These are phyloP conservation scores for Sugiyamaella pinicola DNA, from an alignment of 1,139 yeast genomes.

Conservation along the genomic window DNA sequence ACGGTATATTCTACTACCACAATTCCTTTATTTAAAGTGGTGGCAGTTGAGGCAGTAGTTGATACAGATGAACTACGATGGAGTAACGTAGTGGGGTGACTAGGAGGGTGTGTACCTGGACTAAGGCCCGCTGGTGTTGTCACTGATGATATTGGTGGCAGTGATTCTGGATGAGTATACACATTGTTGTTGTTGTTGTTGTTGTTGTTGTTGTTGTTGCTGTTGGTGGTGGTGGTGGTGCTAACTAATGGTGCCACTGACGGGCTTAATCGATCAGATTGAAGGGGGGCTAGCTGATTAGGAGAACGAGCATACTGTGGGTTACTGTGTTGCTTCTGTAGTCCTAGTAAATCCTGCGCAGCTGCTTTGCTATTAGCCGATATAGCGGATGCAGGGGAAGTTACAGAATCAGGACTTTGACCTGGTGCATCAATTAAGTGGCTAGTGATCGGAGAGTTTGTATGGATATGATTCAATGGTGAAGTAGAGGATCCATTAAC, in stretches of 20 bases:
- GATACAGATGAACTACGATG: constrained; percentile 15
- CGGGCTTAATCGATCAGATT: constrained; percentile 4
- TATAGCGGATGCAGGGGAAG: constrained; percentile 11
- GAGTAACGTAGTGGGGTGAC: not conserved
- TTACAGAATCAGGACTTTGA: constrained; percentile 9
- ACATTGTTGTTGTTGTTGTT: not conserved
- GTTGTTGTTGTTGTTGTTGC: constrained; percentile 9
- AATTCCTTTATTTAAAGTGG: constrained; percentile 9
- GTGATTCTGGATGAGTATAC: constrained; percentile 10
- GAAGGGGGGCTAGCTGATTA: constrained; percentile 11
- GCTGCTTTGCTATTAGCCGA: constrained; percentile 13
- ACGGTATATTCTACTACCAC: constrained; percentile 43
- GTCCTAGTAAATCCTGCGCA: constrained; percentile 16
- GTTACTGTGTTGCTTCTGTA: constrained; percentile 11
- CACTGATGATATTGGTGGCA: constrained; percentile 16
- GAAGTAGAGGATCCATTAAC: not conserved
- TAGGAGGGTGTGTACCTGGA: not conserved
- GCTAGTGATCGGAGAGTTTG: constrained; percentile 4
- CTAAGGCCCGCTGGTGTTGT: constrained; percentile 11
- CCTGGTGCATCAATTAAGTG: constrained; percentile 8
- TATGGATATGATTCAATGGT: constrained; percentile 2
- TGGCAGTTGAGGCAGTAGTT: constrained; percentile 11
- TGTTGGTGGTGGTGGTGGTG: constrained; percentile 13
- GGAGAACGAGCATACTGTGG: constrained; percentile 4
- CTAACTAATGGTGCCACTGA: not conserved